Conservation (phyloP, 2,329 filamentous ascomycete genomes). For the Trichoderma polysporum region DNA sequence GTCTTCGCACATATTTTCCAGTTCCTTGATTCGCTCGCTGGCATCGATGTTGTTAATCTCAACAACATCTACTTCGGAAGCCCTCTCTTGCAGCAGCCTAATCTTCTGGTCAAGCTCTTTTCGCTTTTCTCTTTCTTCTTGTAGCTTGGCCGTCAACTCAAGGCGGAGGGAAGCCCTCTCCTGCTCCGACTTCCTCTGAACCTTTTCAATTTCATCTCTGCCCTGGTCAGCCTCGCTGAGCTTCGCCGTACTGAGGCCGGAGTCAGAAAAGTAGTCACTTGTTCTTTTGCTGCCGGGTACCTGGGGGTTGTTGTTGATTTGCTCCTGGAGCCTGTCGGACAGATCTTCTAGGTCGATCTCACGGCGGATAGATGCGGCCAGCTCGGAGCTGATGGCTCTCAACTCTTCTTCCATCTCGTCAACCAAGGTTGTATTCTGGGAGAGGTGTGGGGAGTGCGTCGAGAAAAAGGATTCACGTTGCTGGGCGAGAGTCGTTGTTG, state of each 20-base stretch:
- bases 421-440: slow-evolving; percentile 54
- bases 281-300: slow-evolving; percentile 68
- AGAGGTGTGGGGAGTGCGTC: slow-evolving; percentile 44
- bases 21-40: slow-evolving; percentile 66
- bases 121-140: slow-evolving; percentile 78
- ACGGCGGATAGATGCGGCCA: slow-evolving; percentile 87
- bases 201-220: slow-evolving; percentile 73
- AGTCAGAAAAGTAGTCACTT: slow-evolving; percentile 98
- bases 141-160: slow-evolving; percentile 80
- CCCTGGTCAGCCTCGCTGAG: slow-evolving; percentile 65
- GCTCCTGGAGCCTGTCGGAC: slow-evolving; percentile 82
- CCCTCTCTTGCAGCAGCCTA: slow-evolving; percentile 74
- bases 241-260: slow-evolving; percentile 81
- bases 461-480: slow-evolving; percentile 54
- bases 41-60: slow-evolving; percentile 58
- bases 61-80: slow-evolving; percentile 60
- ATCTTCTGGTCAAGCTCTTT: slow-evolving; percentile 81
- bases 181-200: slow-evolving; percentile 82
- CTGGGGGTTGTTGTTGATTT: slow-evolving; percentile 58
- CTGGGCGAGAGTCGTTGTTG: slow-evolving; percentile 44
- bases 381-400: slow-evolving; percentile 86
- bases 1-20: slow-evolving; percentile 80
- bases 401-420: slow-evolving; percentile 93
- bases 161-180: slow-evolving; percentile 84
- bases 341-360: slow-evolving; percentile 97